Evolutionary conservation across 2,329 filamentous ascomycete genomes (phyloP).

Genomic region (Trichoderma polysporum): DNA sequence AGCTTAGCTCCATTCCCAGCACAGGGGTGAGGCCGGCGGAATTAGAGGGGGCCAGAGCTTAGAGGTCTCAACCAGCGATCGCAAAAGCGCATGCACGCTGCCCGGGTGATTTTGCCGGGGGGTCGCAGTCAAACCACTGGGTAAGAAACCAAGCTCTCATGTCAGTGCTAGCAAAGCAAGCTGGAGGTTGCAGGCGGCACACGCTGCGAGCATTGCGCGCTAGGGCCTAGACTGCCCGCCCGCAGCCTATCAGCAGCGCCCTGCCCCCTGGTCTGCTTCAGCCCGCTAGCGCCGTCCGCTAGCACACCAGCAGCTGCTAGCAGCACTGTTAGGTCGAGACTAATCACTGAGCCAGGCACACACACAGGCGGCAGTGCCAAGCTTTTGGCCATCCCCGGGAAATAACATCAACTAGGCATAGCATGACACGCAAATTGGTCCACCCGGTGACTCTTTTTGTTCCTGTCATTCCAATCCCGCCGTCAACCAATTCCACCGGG

Average conservation of each 20-base stretch:
- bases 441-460: neutral
- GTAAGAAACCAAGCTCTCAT: neutral
- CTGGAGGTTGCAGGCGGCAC: neutral
- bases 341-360: slow-evolving; percentile 1
- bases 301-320: neutral
- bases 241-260: slow-evolving; percentile 5
- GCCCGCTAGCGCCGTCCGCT: slow-evolving; percentile 10
- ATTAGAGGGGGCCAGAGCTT: slow-evolving; percentile 1
- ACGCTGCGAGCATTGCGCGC: neutral
- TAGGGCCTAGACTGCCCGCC: neutral
- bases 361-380: neutral
- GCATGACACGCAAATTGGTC: neutral
- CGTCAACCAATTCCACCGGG: neutral
- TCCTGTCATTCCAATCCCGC: slow-evolving; percentile 8
- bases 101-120: neutral
- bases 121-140: too few relatives aligned
- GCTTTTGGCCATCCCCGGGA: neutral
- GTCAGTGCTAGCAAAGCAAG: neutral
- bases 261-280: neutral
- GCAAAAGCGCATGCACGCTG: neutral
- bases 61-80: neutral
- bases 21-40: neutral
- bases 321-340: neutral
- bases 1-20: neutral
- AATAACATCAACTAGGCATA: slow-evolving; percentile 3